Evolutionary conservation across 306 rosid species (phyloP).

Genomic region (Parietaria judaica): DNA sequence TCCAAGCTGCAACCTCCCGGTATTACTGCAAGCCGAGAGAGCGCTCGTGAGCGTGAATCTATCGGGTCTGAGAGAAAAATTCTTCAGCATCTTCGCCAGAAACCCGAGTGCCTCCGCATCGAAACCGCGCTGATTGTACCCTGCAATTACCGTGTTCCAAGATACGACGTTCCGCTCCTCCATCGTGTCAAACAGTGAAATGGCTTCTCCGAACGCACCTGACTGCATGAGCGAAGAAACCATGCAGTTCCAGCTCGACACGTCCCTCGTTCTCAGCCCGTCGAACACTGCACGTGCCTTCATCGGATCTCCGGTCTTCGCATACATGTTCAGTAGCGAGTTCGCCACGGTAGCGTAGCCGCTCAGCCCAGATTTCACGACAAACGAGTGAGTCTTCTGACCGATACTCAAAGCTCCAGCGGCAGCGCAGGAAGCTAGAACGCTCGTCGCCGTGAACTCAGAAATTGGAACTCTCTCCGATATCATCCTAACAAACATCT

Average conservation of each 20-base stretch:
- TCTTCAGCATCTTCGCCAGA: constrained; percentile 49
- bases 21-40: constrained; percentile 74
- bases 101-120: constrained; percentile 50
- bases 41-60: constrained; percentile 66
- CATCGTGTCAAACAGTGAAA: constrained; percentile 54
- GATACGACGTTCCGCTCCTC: constrained; percentile 47
- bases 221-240: constrained; percentile 58
- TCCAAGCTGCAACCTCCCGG: constrained; percentile 58
- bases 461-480: constrained; percentile 35
- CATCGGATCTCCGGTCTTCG: constrained; percentile 54
- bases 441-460: constrained; percentile 56
- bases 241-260: constrained; percentile 63
- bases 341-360: constrained; percentile 50
- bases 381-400: constrained; percentile 55
- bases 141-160: constrained; percentile 74
- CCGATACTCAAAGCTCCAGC: constrained; percentile 48
- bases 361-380: constrained; percentile 52
- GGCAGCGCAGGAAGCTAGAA: constrained; percentile 68
- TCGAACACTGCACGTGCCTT: constrained; percentile 55
- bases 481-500: constrained; percentile 51
- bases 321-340: constrained; percentile 85
- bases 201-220: constrained; percentile 54
- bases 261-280: constrained; percentile 49
- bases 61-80: constrained; percentile 50
- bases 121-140: constrained; percentile 46